phyloP scores from a whole-genome alignment of 2,329 filamentous ascomycete genomes.

The Fusarium sp. region DNA sequence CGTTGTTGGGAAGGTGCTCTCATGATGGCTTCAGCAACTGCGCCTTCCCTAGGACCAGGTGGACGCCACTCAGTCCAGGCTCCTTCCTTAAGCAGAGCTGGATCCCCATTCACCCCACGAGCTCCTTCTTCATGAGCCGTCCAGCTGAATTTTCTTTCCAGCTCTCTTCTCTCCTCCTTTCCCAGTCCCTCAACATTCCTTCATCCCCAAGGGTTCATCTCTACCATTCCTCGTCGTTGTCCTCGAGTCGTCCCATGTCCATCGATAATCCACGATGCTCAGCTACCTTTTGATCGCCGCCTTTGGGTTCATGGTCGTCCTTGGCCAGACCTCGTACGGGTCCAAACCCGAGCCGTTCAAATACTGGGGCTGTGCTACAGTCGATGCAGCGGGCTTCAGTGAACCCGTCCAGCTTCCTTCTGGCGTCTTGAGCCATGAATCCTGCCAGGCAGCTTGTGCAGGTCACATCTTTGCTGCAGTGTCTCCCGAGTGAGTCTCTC shows the following conservation, averaged over 20 bases:
- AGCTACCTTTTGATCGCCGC: constrained; percentile 36
- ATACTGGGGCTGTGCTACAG: constrained; percentile 42
- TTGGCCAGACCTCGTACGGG: constrained; percentile 34
- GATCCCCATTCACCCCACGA: neutral
- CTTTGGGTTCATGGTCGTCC: constrained; percentile 27
- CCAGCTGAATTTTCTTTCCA: neutral
- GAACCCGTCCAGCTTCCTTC: constrained; percentile 20
- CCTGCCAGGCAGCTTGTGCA: constrained; percentile 34
- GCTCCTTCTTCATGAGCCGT: neutral
- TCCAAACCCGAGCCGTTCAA: constrained; percentile 22
- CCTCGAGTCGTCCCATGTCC: neutral
- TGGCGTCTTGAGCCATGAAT: constrained; percentile 34
- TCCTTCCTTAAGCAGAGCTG: neutral
- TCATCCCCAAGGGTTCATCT: neutral
- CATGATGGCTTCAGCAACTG: neutral
- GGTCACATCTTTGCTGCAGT: constrained; percentile 37
- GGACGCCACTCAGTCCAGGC: neutral
- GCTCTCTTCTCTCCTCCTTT: neutral
- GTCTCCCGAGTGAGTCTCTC: constrained; percentile 47
- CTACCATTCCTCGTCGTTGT: neutral
- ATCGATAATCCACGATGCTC: constrained; percentile 36
- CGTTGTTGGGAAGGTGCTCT: neutral
- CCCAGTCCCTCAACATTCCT: neutral
- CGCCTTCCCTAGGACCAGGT: neutral
- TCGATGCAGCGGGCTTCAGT: constrained; percentile 33